A percentile compares a stretch with the other conserved stretches of the same genome.
Conservation (phyloP, 192 early-diverging fungal genomes). For the Bifiguratus adelaidae region DNA sequence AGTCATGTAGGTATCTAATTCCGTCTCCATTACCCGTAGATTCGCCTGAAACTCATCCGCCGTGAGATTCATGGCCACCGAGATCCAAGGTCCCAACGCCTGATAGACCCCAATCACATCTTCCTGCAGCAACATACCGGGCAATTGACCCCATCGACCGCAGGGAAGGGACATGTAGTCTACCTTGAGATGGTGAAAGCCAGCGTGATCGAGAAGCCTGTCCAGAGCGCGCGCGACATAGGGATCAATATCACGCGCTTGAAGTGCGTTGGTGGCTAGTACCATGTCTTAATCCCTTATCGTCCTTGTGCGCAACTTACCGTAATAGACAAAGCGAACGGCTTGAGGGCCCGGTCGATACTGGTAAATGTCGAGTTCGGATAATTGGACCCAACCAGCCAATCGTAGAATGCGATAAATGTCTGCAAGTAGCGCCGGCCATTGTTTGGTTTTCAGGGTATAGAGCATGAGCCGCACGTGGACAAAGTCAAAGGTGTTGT, state of each 20-base stretch:
- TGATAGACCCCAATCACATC: neutral
- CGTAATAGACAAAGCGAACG: neutral
- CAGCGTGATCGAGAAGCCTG: neutral
- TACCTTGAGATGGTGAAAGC: neutral
- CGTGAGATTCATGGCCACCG: neutral
- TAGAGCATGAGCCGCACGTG: constrained; percentile 21
- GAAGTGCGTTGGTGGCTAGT: constrained; percentile 1
- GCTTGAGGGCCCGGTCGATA: neutral
- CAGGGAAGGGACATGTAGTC: constrained; percentile 17
- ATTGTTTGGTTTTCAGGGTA: constrained; percentile 19
- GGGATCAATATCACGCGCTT: neutral
- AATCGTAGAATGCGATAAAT: neutral
- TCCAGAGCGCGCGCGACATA: neutral
- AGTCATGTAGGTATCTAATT: neutral
- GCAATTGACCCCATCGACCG: constrained; percentile 19
- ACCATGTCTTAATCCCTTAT: neutral
- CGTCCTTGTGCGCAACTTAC: neutral
- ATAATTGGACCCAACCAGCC: neutral
- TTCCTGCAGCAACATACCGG: constrained; percentile 2
- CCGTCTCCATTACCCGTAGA: neutral
- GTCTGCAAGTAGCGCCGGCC: constrained; percentile 2
- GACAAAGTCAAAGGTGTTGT: constrained; percentile 30
- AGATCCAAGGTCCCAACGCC: neutral
- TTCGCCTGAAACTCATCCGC: neutral
- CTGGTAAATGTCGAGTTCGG: neutral